Evolutionary conservation across 352 stramenopile species (phyloP).

Genomic region (Globisporangium spiculum): DNA sequence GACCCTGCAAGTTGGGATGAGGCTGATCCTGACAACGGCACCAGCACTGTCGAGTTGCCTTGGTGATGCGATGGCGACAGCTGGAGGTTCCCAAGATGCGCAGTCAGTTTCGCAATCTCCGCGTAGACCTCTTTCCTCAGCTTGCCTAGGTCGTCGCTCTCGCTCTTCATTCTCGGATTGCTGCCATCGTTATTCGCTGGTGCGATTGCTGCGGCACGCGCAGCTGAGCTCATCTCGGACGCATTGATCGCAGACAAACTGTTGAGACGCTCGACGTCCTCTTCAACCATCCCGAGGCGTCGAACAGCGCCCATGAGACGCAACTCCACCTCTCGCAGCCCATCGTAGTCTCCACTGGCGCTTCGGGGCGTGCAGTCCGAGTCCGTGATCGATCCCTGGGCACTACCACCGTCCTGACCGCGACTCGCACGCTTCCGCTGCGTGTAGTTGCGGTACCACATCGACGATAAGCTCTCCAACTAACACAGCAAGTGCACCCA

Average conservation of each 20-base stretch:
- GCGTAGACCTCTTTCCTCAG: slow-evolving; percentile 47
- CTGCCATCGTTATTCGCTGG: not conserved
- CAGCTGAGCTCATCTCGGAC: slow-evolving; percentile 16
- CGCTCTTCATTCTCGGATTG: not conserved
- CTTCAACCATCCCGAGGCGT: slow-evolving; percentile 51
- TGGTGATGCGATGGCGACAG: not conserved
- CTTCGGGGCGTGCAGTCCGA: slow-evolving; percentile 16
- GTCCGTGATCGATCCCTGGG: slow-evolving; percentile 10
- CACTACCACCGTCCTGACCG: slow-evolving; percentile 16
- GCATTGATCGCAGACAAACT: slow-evolving; percentile 23
- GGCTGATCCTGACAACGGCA: not conserved
- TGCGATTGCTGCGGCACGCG: not conserved
- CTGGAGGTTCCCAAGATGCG: slow-evolving; percentile 26
- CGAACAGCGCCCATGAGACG: slow-evolving; percentile 55
- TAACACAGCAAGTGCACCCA: slow-evolving; percentile 1
- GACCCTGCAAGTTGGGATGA: slow-evolving; percentile 12
- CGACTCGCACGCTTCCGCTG: slow-evolving; percentile 21
- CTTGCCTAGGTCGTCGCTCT: slow-evolving; percentile 39
- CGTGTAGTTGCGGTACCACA: slow-evolving; percentile 71
- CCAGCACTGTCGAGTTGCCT: slow-evolving; percentile 12
- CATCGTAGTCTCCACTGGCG: slow-evolving; percentile 22
- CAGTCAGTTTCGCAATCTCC: slow-evolving; percentile 49
- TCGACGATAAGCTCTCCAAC: slow-evolving; percentile 54
- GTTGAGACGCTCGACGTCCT: slow-evolving; percentile 64
- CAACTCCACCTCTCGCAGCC: slow-evolving; percentile 52